A percentile compares a stretch with the other conserved stretches of the same genome.
Conservation (phyloP, 2,329 filamentous ascomycete genomes). For the Hirsutella thompsonii region DNA sequence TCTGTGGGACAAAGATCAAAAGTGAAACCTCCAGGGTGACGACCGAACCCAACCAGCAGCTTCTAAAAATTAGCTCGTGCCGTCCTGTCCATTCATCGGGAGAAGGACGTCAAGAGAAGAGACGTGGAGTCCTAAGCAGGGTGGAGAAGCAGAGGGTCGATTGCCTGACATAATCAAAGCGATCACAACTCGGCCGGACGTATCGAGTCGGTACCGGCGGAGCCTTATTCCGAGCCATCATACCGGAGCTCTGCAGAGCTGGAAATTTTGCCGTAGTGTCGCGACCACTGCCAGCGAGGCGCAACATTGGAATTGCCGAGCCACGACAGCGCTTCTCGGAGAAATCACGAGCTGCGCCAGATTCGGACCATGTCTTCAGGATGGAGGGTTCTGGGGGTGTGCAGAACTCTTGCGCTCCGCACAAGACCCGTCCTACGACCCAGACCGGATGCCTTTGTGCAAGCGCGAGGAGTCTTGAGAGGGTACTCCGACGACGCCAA, state of each 20-base stretch:
- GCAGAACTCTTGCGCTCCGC: conserved; percentile 18
- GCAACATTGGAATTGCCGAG: neutral
- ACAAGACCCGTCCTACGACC: conserved; percentile 13
- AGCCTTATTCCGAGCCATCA: conserved; percentile 7
- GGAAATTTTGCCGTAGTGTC: conserved; percentile 6
- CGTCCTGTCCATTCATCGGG: too few relatives aligned
- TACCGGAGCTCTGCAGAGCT: neutral
- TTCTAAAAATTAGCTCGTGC: too few relatives aligned
- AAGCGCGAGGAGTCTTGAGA: conserved; percentile 9
- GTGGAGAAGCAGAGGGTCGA: neutral
- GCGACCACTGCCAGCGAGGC: neutral
- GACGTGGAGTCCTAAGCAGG: too few relatives aligned
- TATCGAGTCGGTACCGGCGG: conserved; percentile 2
- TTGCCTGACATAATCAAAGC: conserved; percentile 3
- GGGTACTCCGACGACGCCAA: conserved; percentile 21
- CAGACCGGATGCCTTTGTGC: conserved; percentile 11
- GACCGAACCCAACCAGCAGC: too few relatives aligned
- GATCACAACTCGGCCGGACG: too few relatives aligned
- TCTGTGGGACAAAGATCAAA: too few relatives aligned
- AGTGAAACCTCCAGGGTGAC: too few relatives aligned
- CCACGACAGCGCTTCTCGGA: neutral
- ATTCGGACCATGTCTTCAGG: conserved; percentile 19
- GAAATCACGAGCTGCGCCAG: neutral
- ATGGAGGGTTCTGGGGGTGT: conserved; percentile 20
- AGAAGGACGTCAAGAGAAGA: too few relatives aligned